These are phyloP conservation scores for Xylariales sp. DNA, from an alignment of 2,329 filamentous ascomycete species.

Conservation along the genomic window DNA sequence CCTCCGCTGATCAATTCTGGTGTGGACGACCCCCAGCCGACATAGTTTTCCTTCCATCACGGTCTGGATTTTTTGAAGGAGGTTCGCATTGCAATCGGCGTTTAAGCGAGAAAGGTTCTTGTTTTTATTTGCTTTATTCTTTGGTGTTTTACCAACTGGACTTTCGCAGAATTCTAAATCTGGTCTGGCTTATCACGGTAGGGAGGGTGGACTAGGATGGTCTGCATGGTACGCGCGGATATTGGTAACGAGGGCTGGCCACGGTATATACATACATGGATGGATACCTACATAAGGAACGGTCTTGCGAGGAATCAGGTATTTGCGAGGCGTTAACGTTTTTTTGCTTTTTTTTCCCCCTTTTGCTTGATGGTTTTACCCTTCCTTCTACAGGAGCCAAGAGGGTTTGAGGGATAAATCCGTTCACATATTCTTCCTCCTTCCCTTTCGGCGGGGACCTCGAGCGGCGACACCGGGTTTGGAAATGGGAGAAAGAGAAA, in stretches of 20 bases:
- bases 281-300: neutral
- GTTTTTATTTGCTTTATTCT: slow-evolving; percentile 1
- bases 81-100: slow-evolving; percentile 7
- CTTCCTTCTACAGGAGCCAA: no score
- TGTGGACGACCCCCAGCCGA: no score
- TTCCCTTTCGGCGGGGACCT: neutral
- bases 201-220: neutral
- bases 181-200: neutral
- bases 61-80: neutral
- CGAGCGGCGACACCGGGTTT: neutral
- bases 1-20: neutral
- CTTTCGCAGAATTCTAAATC: no score
- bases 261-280: no score
- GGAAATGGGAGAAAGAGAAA: slow-evolving; percentile 4
- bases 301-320: no score
- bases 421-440: neutral
- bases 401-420: neutral
- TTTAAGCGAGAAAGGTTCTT: no score
- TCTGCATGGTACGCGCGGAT: neutral
- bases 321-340: no score
- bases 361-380: no score
- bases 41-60: no score
- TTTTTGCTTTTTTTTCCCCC: no score
- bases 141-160: no score
- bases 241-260: neutral